Base-by-base conservation (phyloP, 495 filamentous ascomycete species). In the Xylaria palmicola region DNA sequence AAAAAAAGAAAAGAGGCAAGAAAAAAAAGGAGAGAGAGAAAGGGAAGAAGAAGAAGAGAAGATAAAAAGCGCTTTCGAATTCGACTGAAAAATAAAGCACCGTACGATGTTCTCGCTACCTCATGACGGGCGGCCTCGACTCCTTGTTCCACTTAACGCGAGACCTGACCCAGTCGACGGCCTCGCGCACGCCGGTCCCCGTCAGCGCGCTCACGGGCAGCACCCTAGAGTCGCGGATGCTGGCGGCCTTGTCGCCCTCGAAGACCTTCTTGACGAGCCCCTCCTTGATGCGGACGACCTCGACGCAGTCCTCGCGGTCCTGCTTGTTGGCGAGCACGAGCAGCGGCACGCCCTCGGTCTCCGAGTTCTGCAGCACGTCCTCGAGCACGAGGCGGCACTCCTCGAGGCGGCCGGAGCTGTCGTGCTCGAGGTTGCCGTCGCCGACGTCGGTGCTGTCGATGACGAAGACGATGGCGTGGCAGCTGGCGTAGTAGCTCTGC, bases 81-180 rank as follows among this genome's bases (percentile, higher is more conserved):
- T 48, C 41, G 39, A 47, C 22, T 40, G 24, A 20, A 54, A 37
- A 15, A 54, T 27, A 7, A 1, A 47, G 50, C 30, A 61, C 49
- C 41, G 32, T 50, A 50, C 47, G 50, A 40, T 36, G 20, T 22
- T 7, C 13, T 30, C 52, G 43, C 60, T 66, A 98, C 73, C 90
- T 82, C 93, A 98, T 96, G 56, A 96, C 87, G 26, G 94, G 93
- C 61, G 93, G 94, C 54, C 94, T 79, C 1, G 83, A 85, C 77
- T 98, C 94, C 75, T 90, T 92, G 75, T 97, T 97, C 94, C 94
- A 98, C 77, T 88, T 92, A 0, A 97, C 92, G 53, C 94, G 79
- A 60, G 83, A 90, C 71, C 90, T 86, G 39, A 98, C 80, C 94
- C 94, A 98, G 65, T 98, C 95, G 22, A 98, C 90, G 0, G 94